Conservation (phyloP, 176 grass and related monocot genomes). For the Ensete glaucum region DNA sequence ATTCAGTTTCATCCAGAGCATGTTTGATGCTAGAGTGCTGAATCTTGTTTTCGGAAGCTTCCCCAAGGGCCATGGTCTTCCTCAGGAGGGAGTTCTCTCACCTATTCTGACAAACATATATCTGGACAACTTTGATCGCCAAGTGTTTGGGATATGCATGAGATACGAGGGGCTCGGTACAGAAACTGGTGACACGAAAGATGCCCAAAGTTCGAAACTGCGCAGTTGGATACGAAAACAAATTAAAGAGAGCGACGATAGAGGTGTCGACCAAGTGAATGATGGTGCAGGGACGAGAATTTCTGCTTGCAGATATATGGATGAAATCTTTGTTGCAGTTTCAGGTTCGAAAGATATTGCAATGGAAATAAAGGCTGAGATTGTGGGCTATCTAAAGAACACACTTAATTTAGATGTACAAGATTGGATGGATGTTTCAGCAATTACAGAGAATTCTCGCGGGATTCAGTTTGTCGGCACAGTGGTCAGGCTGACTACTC, state of each 20-base stretch:
- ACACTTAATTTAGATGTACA: conserved; percentile 60
- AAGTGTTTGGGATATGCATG: conserved; percentile 75
- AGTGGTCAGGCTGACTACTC: conserved; percentile 31
- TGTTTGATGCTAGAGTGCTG: conserved; percentile 73
- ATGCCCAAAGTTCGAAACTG: conserved; percentile 40
- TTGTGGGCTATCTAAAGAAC: conserved; percentile 47
- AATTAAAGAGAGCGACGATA: conserved; percentile 41
- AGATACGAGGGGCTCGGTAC: conserved; percentile 60
- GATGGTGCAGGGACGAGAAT: conserved; percentile 32
- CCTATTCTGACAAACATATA: conserved; percentile 94
- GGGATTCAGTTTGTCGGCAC: conserved; percentile 71
- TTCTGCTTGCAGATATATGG: conserved; percentile 82
- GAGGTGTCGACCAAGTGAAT: conserved; percentile 15
- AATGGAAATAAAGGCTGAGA: conserved; percentile 53
- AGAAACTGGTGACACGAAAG: conserved; percentile 19
- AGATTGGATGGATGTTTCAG: conserved; percentile 31
- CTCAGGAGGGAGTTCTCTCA: conserved; percentile 82
- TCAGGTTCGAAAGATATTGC: conserved; percentile 51
- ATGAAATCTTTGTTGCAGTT: conserved; percentile 89
- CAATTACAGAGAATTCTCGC: conserved; percentile 29
- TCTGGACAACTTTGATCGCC: conserved; percentile 66
- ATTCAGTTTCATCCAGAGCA: conserved; percentile 47
- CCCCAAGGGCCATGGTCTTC: conserved; percentile 79
- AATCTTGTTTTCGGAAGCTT: conserved; percentile 81
- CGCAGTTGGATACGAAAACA: conserved; percentile 79